These are phyloP conservation scores for Artemisia tridentata DNA, from an alignment of 129 eudicot species.

Conservation along the genomic window DNA sequence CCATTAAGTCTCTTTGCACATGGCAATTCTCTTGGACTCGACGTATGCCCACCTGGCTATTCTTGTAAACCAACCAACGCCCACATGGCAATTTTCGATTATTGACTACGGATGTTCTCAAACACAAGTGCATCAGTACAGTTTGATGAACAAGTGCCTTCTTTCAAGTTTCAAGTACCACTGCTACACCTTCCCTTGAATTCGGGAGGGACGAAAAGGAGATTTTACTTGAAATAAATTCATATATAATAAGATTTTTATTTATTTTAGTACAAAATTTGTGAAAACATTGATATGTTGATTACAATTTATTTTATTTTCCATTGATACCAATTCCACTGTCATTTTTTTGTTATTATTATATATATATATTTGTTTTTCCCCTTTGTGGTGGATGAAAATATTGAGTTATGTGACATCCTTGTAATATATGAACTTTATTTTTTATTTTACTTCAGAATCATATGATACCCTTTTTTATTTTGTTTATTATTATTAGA, in stretches of 20 bases:
- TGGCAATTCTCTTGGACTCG: constrained; percentile 11
- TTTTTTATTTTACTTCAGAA: background rate
- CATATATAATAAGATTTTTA: constrained; percentile 28
- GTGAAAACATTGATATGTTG: constrained; percentile 33
- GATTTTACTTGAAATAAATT: constrained; percentile 36
- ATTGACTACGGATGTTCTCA: constrained; percentile 30
- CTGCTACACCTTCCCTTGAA: constrained; percentile 25
- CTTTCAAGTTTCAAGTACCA: constrained; percentile 35
- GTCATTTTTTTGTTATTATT: background rate
- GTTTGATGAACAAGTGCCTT: constrained; percentile 39
- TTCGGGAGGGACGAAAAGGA: constrained; percentile 30
- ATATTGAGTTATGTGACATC: constrained; percentile 29
- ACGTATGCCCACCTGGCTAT: background rate
- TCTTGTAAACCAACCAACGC: background rate
- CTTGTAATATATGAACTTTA: constrained; percentile 18
- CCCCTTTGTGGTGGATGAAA: constrained; percentile 19
- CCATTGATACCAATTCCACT: constrained; percentile 13
- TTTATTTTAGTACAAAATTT: constrained; percentile 36
- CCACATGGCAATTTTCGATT: constrained; percentile 23
- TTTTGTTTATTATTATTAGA: background rate
- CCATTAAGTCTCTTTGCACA: constrained; percentile 6
- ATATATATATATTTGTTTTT: constrained; percentile 25
- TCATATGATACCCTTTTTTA: constrained; percentile 10
- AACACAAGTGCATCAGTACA: constrained; percentile 39
- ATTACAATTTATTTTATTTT: constrained; percentile 26